phyloP scores from a whole-genome alignment of 768 basidiomycete genomes.

The Amanita thiersii region DNA sequence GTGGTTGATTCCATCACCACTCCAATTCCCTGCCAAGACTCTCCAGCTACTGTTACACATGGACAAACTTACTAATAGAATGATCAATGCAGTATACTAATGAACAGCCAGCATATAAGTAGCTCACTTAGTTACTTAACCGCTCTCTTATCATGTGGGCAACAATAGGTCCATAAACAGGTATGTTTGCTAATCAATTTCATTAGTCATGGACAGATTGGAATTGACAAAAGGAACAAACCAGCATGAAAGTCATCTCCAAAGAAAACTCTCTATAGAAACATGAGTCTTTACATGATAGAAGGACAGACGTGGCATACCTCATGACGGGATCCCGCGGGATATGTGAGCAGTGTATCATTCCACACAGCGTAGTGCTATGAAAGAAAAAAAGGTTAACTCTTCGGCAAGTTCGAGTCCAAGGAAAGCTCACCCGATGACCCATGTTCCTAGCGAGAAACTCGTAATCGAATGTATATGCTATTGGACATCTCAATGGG shows the following conservation, averaged over 20 bases:
- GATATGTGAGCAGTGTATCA: constrained; percentile 38
- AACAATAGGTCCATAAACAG: constrained; percentile 51
- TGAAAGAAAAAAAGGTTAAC: constrained; percentile 9
- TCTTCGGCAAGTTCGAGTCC: neutral
- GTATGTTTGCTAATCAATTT: constrained; percentile 30
- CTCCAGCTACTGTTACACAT: too few relatives aligned
- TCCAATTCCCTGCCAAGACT: too few relatives aligned
- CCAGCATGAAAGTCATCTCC: constrained; percentile 15
- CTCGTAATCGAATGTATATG: constrained; percentile 31
- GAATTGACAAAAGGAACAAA: constrained; percentile 10
- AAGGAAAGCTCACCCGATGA: constrained; percentile 23
- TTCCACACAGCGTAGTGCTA: constrained; percentile 64
- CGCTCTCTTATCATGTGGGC: constrained; percentile 53
- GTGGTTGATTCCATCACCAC: too few relatives aligned
- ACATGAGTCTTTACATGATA: constrained; percentile 29
- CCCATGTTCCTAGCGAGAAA: constrained; percentile 33
- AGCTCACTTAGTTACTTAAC: too few relatives aligned
- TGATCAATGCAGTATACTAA: too few relatives aligned
- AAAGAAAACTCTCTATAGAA: constrained; percentile 13
- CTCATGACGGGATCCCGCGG: constrained; percentile 21
- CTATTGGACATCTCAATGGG: constrained; percentile 13
- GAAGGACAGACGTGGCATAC: constrained; percentile 10
- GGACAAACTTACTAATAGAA: too few relatives aligned
- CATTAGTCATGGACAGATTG: neutral
- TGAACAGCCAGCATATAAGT: too few relatives aligned